Evolutionary conservation across 1,139 yeast genomes (phyloP).

Genomic region (Suhomyces bribrorum): DNA sequence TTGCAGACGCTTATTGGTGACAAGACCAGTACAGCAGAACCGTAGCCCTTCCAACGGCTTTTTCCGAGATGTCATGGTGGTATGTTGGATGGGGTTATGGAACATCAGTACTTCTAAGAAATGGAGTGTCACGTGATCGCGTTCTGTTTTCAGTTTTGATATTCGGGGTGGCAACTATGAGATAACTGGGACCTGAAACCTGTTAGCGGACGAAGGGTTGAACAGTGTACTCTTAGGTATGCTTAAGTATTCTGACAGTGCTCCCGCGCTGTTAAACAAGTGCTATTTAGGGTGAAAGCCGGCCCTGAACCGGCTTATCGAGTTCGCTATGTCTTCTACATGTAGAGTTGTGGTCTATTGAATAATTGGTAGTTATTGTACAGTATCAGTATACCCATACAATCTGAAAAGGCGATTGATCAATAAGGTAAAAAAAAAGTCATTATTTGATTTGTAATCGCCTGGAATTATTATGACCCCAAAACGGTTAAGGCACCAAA

Average conservation of each 20-base stretch:
- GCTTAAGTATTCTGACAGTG: no score
- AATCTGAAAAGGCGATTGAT: no score
- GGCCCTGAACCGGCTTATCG: no score
- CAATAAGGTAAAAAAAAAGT: background rate
- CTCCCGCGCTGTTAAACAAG: no score
- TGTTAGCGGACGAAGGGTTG: no score
- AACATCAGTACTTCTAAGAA: background rate
- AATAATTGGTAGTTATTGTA: no score
- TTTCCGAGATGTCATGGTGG: conserved; percentile 4
- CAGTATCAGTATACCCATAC: no score
- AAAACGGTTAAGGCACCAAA: background rate
- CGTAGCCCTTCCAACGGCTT: conserved; percentile 36
- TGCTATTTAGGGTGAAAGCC: no score
- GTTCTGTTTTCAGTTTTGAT: background rate
- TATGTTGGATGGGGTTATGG: background rate
- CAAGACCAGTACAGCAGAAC: conserved; percentile 48
- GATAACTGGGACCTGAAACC: no score
- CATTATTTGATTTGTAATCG: background rate
- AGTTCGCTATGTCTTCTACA: no score
- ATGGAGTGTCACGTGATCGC: conserved; percentile 10
- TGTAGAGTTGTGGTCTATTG: no score
- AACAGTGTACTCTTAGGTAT: no score
- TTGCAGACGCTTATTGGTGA: conserved; percentile 29
- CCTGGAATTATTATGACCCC: background rate
- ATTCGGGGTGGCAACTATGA: conserved; percentile 1